Base-by-base conservation (phyloP, 139 green algal species). In the Edaphochlamys debaryana region DNA sequence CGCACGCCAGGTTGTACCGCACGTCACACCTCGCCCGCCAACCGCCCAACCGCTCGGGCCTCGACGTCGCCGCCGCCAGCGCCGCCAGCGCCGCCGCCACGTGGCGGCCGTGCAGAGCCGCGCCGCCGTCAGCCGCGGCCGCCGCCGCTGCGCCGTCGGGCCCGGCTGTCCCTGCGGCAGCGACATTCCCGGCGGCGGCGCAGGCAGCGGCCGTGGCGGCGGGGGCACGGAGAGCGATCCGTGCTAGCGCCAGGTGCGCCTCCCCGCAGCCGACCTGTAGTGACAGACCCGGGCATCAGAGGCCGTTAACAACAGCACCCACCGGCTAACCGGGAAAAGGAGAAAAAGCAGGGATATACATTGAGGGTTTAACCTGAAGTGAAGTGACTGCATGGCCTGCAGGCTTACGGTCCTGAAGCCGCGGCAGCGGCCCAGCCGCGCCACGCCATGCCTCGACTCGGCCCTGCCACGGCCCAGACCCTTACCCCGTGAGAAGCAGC, bases 1-100 rank as follows among this genome's bases (percentile, higher is more conserved):
- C 84, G 62, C 91, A 94, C 32, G 89, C 90, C 20, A 67, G 62
- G 83, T 96, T 96, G 82, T 94, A 96, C 25, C 88, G 73, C 36
- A 90, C 77, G 27, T 93, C 89, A 42, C 81, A 89, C 0, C 91
- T 81, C 36, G 90, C 85, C 29, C 42, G 23, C 27, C 90, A 88
- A 6, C 72, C 69, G 13, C 91, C 92, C 68, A 93, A 66, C 19
- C 69, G 45, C 27, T 83, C 38, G 13, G 90, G 88, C 25, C 45
- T 30, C 6, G 34, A 8, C 86, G 95, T 48, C 19, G 91, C 93
- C 17, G 56, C 63, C 3, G n/a, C 6, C 45, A 94, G 94, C 22
- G 67, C 74, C 9, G 72, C n/a, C 20, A 69, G 82, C 0, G 87
- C 84, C 29, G 79, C 71, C 19, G 63, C 15, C 54, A 60, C 87